Percentiles rank a stretch among this genome's conserved stretches.
Conservation (phyloP, 352 stramenopile genomes). For the Pythium myriotylum region DNA sequence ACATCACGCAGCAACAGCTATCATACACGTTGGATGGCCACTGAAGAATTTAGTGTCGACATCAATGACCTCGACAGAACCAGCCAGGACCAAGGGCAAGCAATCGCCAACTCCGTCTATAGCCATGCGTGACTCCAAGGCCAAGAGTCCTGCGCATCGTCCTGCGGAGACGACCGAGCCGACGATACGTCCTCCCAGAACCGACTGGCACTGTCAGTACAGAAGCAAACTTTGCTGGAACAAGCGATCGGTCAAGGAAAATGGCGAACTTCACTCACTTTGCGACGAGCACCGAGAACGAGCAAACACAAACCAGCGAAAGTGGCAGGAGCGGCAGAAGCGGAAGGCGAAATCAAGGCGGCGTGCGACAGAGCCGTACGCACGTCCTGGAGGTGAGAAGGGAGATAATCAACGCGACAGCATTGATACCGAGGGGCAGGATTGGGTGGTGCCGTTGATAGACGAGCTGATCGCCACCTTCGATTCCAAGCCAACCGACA, state of each 20-base stretch:
- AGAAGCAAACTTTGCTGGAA: conserved; percentile 49
- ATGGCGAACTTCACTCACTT: conserved; percentile 46
- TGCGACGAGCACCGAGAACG: conserved; percentile 50
- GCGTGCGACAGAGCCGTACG: not conserved
- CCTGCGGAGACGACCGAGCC: not conserved
- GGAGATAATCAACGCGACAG: not conserved
- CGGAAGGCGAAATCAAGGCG: not conserved
- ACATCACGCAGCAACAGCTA: no score
- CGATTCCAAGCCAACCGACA: not conserved
- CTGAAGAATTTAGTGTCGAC: no score
- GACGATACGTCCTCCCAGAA: no score
- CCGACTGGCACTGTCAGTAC: conserved; percentile 42
- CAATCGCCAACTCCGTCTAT: no score
- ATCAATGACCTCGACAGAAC: no score
- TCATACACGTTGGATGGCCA: no score
- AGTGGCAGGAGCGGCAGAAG: conserved; percentile 17
- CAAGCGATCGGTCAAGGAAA: conserved; percentile 44
- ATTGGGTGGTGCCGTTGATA: not conserved
- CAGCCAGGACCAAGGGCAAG: no score
- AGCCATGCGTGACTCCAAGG: no score
- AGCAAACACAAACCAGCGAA: conserved; percentile 53
- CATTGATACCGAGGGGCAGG: not conserved
- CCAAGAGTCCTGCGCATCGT: no score
- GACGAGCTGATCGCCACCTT: not conserved
- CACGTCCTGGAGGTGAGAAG: not conserved